Percentiles rank a stretch among this genome's conserved stretches.
Evolutionary conservation across 805 yeast species (phyloP).

Genomic region (Schwanniomyces yamadae): DNA sequence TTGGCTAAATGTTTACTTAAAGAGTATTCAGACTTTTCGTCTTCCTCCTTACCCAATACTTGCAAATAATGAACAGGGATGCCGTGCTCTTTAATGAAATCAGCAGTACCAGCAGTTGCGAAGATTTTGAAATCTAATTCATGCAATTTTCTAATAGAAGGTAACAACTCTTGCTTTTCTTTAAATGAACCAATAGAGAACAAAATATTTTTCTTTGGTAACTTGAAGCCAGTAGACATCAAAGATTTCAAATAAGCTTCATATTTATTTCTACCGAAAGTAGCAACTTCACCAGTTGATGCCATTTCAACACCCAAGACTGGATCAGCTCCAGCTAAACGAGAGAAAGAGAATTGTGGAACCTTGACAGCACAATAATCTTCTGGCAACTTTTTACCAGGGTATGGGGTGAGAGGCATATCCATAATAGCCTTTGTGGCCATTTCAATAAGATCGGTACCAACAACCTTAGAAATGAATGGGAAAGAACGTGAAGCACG

Average conservation of each 20-base stretch:
- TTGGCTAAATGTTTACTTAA: slow-evolving; percentile 95
- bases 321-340: slow-evolving; percentile 97
- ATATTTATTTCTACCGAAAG: slow-evolving; percentile 92
- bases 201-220: slow-evolving; percentile 92
- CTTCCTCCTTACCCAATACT: slow-evolving; percentile 69
- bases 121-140: slow-evolving; percentile 86
- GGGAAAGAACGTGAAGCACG: slow-evolving; percentile 99
- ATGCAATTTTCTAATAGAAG: slow-evolving; percentile 75
- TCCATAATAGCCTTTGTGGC: slow-evolving; percentile 96
- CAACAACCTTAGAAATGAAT: slow-evolving; percentile 95
- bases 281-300: slow-evolving; percentile 89
- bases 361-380: slow-evolving; percentile 97
- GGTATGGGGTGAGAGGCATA: slow-evolving; percentile 83
- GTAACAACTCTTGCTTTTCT: slow-evolving; percentile 91
- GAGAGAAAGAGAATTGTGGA: slow-evolving; percentile 95
- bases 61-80: slow-evolving; percentile 95
- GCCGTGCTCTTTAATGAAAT: slow-evolving; percentile 91
- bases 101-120: slow-evolving; percentile 99
- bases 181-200: slow-evolving; percentile 95
- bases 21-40: slow-evolving; percentile 90
- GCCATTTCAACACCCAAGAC: slow-evolving; percentile 99
- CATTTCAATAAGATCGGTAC: slow-evolving; percentile 93
- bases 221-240: slow-evolving; percentile 90
- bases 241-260: slow-evolving; percentile 96
- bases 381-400: slow-evolving; percentile 82